These are phyloP conservation scores for Rosa hybrid DNA, from an alignment of 331 rosid genomes.

Conservation along the genomic window DNA sequence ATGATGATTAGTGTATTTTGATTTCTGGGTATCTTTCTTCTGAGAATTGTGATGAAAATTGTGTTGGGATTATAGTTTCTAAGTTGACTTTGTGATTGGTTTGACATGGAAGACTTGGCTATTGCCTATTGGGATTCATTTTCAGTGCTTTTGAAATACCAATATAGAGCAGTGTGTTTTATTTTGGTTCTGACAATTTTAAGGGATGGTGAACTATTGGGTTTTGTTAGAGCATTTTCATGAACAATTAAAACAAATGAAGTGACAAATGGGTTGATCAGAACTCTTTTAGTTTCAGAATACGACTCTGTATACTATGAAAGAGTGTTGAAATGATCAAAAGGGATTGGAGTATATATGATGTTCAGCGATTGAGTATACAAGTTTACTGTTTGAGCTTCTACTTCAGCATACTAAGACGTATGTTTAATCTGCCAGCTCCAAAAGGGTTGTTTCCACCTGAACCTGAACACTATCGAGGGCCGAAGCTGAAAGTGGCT, in stretches of 20 bases:
- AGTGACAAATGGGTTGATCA: constrained; percentile 7
- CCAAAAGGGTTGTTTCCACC: constrained; percentile 97
- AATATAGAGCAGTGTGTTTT: not conserved
- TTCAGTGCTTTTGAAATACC: not conserved
- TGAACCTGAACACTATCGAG: constrained; percentile 85
- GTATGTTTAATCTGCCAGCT: constrained; percentile 53
- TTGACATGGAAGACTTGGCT: not conserved
- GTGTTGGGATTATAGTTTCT: not conserved
- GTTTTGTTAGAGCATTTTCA: not conserved
- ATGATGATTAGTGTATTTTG: not conserved
- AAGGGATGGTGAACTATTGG: not conserved
- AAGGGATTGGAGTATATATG: not conserved
- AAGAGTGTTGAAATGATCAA: not conserved
- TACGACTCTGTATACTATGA: not conserved
- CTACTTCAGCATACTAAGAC: constrained; percentile 19
- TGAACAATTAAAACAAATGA: not conserved
- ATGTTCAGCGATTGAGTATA: not conserved
- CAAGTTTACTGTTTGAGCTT: constrained; percentile 16
- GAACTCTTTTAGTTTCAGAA: not conserved
- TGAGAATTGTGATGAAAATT: constrained; percentile 11
- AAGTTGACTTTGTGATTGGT: not conserved
- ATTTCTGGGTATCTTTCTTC: constrained; percentile 9
- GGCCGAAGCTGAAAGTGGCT: constrained; percentile 93
- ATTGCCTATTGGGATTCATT: not conserved
- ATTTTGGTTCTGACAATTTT: not conserved